Percentiles rank a stretch among this genome's conserved stretches.
phyloP scores from a whole-genome alignment of 148 eudicot genomes.

The Pouteria glomerata region DNA sequence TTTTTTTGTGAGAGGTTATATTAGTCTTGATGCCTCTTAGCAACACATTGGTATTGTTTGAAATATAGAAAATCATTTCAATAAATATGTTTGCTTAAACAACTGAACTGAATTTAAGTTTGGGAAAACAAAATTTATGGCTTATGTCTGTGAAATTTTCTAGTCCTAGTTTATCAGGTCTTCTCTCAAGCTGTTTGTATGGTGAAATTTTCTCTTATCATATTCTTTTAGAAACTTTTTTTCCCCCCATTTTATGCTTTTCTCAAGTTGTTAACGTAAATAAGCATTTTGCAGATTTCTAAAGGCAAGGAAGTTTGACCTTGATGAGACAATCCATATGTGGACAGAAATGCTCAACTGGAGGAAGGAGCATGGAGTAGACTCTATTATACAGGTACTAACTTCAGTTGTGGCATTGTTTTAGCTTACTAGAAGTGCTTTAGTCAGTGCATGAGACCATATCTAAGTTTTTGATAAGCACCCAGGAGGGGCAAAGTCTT shows the following conservation, averaged over 20 bases:
- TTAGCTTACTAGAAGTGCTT: not conserved
- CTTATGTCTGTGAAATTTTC: not conserved
- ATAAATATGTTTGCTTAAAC: not conserved
- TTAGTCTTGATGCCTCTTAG: not conserved
- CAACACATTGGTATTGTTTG: not conserved
- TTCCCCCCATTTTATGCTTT: not conserved
- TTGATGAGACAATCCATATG: constrained; percentile 80
- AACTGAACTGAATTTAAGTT: not conserved
- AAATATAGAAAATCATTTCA: not conserved
- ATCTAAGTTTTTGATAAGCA: not conserved
- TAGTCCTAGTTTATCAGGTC: not conserved
- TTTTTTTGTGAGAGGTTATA: too few species aligned
- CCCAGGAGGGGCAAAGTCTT: not conserved
- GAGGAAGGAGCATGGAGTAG: constrained; percentile 82
- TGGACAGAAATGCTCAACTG: constrained; percentile 98
- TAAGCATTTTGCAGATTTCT: constrained; percentile 60
- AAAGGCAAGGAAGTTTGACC: constrained; percentile 95
- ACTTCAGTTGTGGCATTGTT: not conserved
- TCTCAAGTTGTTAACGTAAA: not conserved
- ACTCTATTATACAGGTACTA: constrained; percentile 75
- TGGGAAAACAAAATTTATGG: too few species aligned
- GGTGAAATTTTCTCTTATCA: not conserved
- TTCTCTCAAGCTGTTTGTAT: not conserved
- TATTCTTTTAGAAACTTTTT: not conserved
- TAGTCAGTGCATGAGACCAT: not conserved